Conservation (phyloP, 2,329 filamentous ascomycete species). For the Cladobotryum mycophilum region DNA sequence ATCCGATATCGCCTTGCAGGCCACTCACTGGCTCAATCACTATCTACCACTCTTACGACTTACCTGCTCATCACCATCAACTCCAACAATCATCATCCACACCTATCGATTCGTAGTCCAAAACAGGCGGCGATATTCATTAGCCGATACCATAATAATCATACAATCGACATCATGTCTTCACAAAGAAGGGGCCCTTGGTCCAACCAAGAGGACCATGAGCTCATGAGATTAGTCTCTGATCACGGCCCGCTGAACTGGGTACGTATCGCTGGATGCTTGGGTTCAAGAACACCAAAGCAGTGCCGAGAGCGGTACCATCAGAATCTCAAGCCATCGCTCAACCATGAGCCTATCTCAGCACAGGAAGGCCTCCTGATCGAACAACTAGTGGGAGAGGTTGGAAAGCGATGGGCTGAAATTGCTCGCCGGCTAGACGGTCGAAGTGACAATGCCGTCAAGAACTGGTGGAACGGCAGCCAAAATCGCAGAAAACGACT, state of each 20-base stretch:
- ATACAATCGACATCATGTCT: too few species aligned
- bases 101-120: too few species aligned
- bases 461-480: constrained; percentile 86
- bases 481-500: constrained; percentile 69
- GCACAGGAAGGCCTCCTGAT: constrained; percentile 66
- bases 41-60: too few species aligned
- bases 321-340: constrained; percentile 76
- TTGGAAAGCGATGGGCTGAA: constrained; percentile 89
- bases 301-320: constrained; percentile 93
- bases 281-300: constrained; percentile 78
- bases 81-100: too few species aligned
- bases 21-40: too few species aligned
- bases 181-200: constrained; percentile 61
- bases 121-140: too few species aligned
- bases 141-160: too few species aligned
- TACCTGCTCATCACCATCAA: too few species aligned
- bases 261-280: constrained; percentile 74
- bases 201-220: constrained; percentile 69
- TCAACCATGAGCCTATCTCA: constrained; percentile 70
- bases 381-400: constrained; percentile 66
- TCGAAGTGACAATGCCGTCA: constrained; percentile 89
- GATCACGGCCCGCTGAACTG: constrained; percentile 76
- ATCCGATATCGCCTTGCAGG: too few species aligned
- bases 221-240: constrained; percentile 64
- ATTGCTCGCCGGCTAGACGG: constrained; percentile 77